A percentile compares a stretch with the other conserved stretches of the same genome.
phyloP scores from a whole-genome alignment of 805 yeast genomes.

The Pichia gijzeniarum region DNA sequence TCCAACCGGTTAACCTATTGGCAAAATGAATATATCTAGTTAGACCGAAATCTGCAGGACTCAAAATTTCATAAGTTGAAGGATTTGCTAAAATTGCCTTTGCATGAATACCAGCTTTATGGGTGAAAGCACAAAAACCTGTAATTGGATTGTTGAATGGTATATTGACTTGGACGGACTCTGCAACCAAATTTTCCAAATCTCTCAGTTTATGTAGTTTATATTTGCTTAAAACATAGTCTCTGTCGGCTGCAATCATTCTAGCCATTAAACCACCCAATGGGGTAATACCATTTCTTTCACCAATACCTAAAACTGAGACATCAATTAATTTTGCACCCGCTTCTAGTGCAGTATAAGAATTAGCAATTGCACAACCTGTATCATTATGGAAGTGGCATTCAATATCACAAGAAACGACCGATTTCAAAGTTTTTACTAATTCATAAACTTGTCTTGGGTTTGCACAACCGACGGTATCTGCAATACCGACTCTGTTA shows the following conservation, averaged over 20 bases:
- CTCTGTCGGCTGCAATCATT: slow-evolving; percentile 98
- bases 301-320: slow-evolving; percentile 96
- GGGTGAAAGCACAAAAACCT: slow-evolving; percentile 99
- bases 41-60: slow-evolving; percentile 92
- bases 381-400: slow-evolving; percentile 99
- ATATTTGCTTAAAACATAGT: slow-evolving; percentile 88
- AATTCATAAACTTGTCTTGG: slow-evolving; percentile 98
- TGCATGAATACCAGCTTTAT: slow-evolving; percentile 99
- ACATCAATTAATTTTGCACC: slow-evolving; percentile 95
- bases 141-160: slow-evolving; percentile 99
- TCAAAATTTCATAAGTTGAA: slow-evolving; percentile 94
- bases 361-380: slow-evolving; percentile 98
- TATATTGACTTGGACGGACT: slow-evolving; percentile 92
- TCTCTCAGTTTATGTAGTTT: slow-evolving; percentile 94
- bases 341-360: slow-evolving; percentile 96
- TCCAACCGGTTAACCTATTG: slow-evolving; percentile 98
- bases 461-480: slow-evolving; percentile 98
- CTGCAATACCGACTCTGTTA: slow-evolving; percentile 98
- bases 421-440: slow-evolving; percentile 86
- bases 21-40: slow-evolving; percentile 97
- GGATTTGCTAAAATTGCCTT: slow-evolving; percentile 98
- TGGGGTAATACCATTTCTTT: slow-evolving; percentile 97
- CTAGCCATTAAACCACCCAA: slow-evolving; percentile 98
- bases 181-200: slow-evolving; percentile 92
- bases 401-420: slow-evolving; percentile 94